Percentiles rank a stretch among this genome's conserved stretches.
Conservation (phyloP, 345 rosid species). For the Clarkia xantiana region DNA sequence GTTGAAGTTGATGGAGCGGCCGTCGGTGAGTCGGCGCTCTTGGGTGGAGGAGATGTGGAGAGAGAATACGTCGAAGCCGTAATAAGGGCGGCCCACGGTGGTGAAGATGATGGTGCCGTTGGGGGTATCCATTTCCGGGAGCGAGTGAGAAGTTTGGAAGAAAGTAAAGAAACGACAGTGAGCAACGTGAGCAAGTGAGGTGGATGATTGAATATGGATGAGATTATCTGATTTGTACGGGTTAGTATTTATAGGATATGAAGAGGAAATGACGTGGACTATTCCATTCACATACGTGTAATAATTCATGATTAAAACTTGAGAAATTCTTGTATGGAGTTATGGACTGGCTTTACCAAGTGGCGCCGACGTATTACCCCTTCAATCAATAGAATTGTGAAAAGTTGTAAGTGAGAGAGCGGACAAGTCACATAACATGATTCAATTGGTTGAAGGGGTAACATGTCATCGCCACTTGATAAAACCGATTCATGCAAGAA, state of each 20-base stretch:
- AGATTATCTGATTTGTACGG: neutral
- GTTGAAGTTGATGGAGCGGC: slow-evolving; percentile 58
- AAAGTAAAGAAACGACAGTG: neutral
- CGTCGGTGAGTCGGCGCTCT: slow-evolving; percentile 53
- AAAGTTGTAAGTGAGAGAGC: too few relatives aligned
- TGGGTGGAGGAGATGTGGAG: slow-evolving; percentile 13
- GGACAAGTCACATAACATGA: too few relatives aligned
- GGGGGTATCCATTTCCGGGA: slow-evolving; percentile 13
- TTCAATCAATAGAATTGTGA: too few relatives aligned
- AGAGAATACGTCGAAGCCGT: slow-evolving; percentile 69
- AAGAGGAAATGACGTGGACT: neutral
- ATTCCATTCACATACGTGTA: neutral
- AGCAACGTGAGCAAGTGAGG: neutral
- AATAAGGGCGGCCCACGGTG: slow-evolving; percentile 47
- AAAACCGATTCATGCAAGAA: too few relatives aligned
- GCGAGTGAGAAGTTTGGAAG: neutral
- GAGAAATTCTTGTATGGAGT: neutral
- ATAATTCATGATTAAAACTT: neutral
- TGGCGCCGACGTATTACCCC: neutral
- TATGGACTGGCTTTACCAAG: neutral
- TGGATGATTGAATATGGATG: neutral
- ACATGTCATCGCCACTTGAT: too few relatives aligned
- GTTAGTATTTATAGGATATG: neutral
- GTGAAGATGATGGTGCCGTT: slow-evolving; percentile 53
- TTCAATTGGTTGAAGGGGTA: too few relatives aligned